Evolutionary conservation across 1,284 basidiomycete species (phyloP).

Genomic region (Pyrrhoderma noxium): DNA sequence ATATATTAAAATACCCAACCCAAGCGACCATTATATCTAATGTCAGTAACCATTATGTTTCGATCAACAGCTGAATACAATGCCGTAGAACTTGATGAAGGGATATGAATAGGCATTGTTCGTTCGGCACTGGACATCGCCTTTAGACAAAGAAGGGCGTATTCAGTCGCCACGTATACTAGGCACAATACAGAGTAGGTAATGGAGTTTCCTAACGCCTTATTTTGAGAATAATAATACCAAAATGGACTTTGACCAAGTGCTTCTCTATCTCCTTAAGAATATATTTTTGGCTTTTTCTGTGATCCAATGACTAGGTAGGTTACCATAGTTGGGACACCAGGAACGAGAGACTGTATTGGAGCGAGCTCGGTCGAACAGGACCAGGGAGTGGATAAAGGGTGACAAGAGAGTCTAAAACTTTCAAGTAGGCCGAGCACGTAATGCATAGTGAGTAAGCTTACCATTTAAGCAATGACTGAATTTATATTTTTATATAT

Average conservation of each 20-base stretch:
- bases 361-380: conserved; percentile 61
- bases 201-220: conserved; percentile 64
- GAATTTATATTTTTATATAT: conserved; percentile 75
- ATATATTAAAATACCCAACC: too few relatives aligned
- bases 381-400: conserved; percentile 59
- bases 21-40: too few relatives aligned
- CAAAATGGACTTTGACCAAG: conserved; percentile 30
- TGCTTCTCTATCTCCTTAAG: conserved; percentile 80
- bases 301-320: conserved; percentile 80
- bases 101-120: conserved; percentile 37
- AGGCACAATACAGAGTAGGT: conserved; percentile 76
- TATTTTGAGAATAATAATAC: conserved; percentile 11
- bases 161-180: conserved; percentile 70
- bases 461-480: conserved; percentile 75
- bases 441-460: conserved; percentile 22
- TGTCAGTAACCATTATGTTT: too few relatives aligned
- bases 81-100: conserved; percentile 33
- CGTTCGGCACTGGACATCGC: conserved; percentile 55
- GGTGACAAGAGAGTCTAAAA: conserved; percentile 52
- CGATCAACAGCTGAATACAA: too few relatives aligned
- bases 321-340: conserved; percentile 60
- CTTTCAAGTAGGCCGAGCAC: conserved; percentile 19
- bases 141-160: conserved; percentile 64
- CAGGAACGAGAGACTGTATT: conserved; percentile 28
- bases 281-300: conserved; percentile 78